Conservation (phyloP, 768 basidiomycete species). For the Auricularia cornea region DNA sequence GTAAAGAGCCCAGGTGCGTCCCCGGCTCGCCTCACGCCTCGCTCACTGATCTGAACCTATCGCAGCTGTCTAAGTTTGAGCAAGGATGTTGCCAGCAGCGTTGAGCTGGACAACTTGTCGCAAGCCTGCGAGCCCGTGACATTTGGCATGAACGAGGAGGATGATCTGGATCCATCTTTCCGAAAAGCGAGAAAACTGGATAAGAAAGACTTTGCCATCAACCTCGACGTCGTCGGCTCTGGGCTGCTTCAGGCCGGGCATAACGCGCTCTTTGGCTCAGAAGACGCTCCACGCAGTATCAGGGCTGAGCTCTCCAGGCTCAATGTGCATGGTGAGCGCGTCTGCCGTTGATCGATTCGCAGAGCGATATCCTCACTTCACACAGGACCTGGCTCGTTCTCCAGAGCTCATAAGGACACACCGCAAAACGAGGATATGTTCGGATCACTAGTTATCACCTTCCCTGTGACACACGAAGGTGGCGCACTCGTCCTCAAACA, state of each 20-base stretch:
- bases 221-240: slow-evolving; percentile 20
- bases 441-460: slow-evolving; percentile 8
- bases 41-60: not conserved
- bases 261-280: not conserved
- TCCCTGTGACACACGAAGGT: slow-evolving; percentile 5
- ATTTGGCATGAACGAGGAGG: slow-evolving; percentile 29
- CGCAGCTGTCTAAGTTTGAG: slow-evolving; percentile 9
- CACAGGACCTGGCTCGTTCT: slow-evolving; percentile 18
- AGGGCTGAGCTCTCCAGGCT: slow-evolving; percentile 18
- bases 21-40: not conserved
- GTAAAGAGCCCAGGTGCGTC: not conserved
- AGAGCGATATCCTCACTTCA: not conserved
- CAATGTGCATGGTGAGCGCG: slow-evolving; percentile 22
- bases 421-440: slow-evolving; percentile 11
- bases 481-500: not conserved
- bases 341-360: not conserved
- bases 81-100: not conserved
- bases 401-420: slow-evolving; percentile 21
- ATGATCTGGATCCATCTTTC: slow-evolving; percentile 37
- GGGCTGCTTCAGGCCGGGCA: slow-evolving; percentile 16
- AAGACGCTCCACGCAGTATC: slow-evolving; percentile 2
- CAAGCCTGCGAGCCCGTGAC: slow-evolving; percentile 32
- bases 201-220: slow-evolving; percentile 24
- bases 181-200: slow-evolving; percentile 42
- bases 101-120: slow-evolving; percentile 20